phyloP scores from a whole-genome alignment of 176 grass and related monocot genomes.

The Raddia distichophylla region DNA sequence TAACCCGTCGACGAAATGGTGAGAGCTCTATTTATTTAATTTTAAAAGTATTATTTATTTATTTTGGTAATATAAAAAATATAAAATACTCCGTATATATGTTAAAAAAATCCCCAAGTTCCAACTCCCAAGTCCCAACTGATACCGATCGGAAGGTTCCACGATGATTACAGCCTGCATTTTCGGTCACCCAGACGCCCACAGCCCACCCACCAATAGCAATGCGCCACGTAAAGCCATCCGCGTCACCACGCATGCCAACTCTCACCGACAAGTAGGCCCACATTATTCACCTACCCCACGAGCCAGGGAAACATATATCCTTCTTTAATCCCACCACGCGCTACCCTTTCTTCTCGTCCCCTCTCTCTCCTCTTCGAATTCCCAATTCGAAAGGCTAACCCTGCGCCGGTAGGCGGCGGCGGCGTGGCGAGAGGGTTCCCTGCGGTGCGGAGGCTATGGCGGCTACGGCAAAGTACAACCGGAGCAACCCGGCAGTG shows the following conservation, averaged over 20 bases:
- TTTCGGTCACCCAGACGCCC: neutral
- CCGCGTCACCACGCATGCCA: conserved; percentile 33
- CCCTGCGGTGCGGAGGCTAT: conserved; percentile 32
- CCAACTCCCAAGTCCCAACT: too few species aligned
- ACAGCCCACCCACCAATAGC: conserved; percentile 27
- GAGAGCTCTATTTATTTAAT: too few species aligned
- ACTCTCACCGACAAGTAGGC: conserved; percentile 18
- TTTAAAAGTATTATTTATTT: too few species aligned
- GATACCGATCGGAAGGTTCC: conserved; percentile 12
- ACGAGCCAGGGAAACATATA: conserved; percentile 30
- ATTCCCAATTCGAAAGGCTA: conserved; percentile 33
- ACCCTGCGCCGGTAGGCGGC: conserved; percentile 28
- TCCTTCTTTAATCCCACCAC: conserved; percentile 8
- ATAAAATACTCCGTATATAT: too few species aligned
- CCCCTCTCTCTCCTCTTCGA: conserved; percentile 20
- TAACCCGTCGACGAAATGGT: too few species aligned
- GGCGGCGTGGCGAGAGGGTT: conserved; percentile 11
- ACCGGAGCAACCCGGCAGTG: conserved; percentile 95
- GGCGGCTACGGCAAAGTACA: conserved; percentile 65
- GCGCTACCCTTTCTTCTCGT: conserved; percentile 18
- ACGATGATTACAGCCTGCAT: neutral
- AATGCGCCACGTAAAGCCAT: conserved; percentile 31
- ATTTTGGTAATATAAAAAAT: too few species aligned
- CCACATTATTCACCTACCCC: neutral
- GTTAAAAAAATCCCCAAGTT: too few species aligned